These are phyloP conservation scores for Hanseniaspora lachancei DNA, from an alignment of 805 yeast species.

Conservation along the genomic window DNA sequence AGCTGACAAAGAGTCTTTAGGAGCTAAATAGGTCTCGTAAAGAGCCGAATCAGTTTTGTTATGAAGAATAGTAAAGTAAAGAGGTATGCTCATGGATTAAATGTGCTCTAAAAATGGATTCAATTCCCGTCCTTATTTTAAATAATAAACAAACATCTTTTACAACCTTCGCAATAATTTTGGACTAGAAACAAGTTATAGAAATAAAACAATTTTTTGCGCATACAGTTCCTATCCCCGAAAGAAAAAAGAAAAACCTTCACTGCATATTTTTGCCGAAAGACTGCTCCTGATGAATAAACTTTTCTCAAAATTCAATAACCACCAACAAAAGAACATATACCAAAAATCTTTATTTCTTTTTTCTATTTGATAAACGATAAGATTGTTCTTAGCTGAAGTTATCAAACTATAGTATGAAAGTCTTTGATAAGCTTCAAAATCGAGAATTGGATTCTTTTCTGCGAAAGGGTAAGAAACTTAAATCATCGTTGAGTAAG, in stretches of 20 bases:
- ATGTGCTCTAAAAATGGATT: background rate
- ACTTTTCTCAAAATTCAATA: background rate
- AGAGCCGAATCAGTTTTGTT: constrained; percentile 64
- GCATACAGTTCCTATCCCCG: no score
- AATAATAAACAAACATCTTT: no score
- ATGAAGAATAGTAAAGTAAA: constrained; percentile 79
- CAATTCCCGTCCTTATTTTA: background rate
- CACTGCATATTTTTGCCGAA: no score
- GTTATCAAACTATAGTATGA: background rate
- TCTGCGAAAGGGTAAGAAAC: background rate
- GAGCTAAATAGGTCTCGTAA: constrained; percentile 44
- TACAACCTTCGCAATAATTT: background rate
- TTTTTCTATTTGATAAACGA: background rate
- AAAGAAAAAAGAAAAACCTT: no score
- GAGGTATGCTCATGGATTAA: constrained; percentile 39
- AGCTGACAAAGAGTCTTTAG: constrained; percentile 35
- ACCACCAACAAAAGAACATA: background rate
- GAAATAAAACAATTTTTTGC: no score
- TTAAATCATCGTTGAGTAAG: background rate
- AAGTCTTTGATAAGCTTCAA: background rate
- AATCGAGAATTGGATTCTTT: background rate
- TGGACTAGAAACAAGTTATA: background rate
- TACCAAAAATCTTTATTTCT: background rate
- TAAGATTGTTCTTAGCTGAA: no score
- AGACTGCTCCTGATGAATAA: no score